Percentiles rank a stretch among this genome's conserved stretches.
These are phyloP conservation scores for Candida labiduridarum DNA, from an alignment of 1,139 yeast species.

Conservation along the genomic window DNA sequence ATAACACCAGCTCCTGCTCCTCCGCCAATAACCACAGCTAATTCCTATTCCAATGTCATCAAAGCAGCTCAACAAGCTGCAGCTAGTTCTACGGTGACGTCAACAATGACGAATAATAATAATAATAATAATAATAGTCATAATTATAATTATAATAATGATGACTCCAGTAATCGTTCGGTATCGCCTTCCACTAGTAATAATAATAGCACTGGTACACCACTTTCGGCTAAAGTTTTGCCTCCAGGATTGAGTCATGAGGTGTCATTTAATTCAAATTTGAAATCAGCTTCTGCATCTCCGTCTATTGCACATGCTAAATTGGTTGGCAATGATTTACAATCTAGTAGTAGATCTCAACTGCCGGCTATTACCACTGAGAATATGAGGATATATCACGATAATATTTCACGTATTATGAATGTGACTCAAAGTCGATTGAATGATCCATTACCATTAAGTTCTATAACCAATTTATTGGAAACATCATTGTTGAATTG, in stretches of 20 bases:
- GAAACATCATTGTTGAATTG: slow-evolving; percentile 83
- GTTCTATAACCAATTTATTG: slow-evolving; percentile 57
- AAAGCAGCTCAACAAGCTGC: slow-evolving; percentile 23
- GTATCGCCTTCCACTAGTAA: slow-evolving; percentile 1
- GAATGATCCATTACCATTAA: slow-evolving; percentile 56
- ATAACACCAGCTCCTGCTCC: slow-evolving; percentile 20
- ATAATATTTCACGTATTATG: slow-evolving; percentile 32
- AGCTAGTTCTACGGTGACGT: slow-evolving; percentile 13
- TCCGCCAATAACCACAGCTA: slow-evolving; percentile 20
- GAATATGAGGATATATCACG: slow-evolving; percentile 27
- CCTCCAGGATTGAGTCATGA: slow-evolving; percentile 28
- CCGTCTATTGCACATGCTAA: slow-evolving; percentile 19
- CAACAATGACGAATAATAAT: slow-evolving; percentile 6
- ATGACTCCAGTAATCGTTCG: slow-evolving; percentile 6
- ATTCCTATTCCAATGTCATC: slow-evolving; percentile 25
- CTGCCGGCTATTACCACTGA: slow-evolving; percentile 20
- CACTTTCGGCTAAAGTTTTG: slow-evolving; percentile 19
- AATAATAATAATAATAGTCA: not conserved
- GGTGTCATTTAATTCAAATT: slow-evolving; percentile 15
- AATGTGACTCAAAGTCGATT: slow-evolving; percentile 38
- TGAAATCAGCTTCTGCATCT: slow-evolving; percentile 38
- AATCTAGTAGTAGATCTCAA: slow-evolving; percentile 11
- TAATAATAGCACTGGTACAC: slow-evolving; percentile 9
- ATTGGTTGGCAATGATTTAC: slow-evolving; percentile 7
- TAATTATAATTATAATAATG: not conserved